A percentile compares a stretch with the other conserved stretches of the same genome.
phyloP scores from a whole-genome alignment of 768 basidiomycete species.

The Fistulinella prunicolor region DNA sequence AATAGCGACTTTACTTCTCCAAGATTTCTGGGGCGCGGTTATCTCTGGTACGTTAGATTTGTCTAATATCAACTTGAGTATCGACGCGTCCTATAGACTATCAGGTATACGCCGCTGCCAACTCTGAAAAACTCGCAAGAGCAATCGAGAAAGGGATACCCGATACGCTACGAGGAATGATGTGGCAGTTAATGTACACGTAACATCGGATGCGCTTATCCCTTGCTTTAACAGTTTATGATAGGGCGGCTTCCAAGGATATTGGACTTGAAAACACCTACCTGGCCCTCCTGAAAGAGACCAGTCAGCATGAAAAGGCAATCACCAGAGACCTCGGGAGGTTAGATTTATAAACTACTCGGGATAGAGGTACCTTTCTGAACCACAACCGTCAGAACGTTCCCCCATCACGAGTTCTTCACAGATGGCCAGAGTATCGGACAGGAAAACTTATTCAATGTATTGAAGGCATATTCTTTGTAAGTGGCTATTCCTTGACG shows the following conservation, averaged over 20 bases:
- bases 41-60: constrained; percentile 63
- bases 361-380: constrained; percentile 6
- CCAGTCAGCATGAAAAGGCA: constrained; percentile 89
- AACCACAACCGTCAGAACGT: constrained; percentile 56
- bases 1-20: constrained; percentile 4
- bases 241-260: constrained; percentile 93
- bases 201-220: constrained; percentile 5
- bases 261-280: constrained; percentile 80
- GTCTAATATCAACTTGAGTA: neutral
- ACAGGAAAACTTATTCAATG: constrained; percentile 96
- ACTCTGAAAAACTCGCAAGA: constrained; percentile 74
- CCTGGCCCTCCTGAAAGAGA: constrained; percentile 74
- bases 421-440: constrained; percentile 92
- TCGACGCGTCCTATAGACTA: constrained; percentile 59
- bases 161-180: constrained; percentile 82
- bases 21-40: constrained; percentile 95
- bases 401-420: constrained; percentile 96
- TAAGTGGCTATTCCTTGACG: constrained; percentile 37
- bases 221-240: constrained; percentile 13
- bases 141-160: constrained; percentile 96
- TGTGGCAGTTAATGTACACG: constrained; percentile 91
- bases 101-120: constrained; percentile 76
- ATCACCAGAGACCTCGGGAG: constrained; percentile 91
- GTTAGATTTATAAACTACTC: constrained; percentile 32
- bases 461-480: constrained; percentile 96